Percentiles rank a stretch among this genome's conserved stretches.
phyloP scores from a whole-genome alignment of 208 protist species.

The Acanthamoeba triangularis region DNA sequence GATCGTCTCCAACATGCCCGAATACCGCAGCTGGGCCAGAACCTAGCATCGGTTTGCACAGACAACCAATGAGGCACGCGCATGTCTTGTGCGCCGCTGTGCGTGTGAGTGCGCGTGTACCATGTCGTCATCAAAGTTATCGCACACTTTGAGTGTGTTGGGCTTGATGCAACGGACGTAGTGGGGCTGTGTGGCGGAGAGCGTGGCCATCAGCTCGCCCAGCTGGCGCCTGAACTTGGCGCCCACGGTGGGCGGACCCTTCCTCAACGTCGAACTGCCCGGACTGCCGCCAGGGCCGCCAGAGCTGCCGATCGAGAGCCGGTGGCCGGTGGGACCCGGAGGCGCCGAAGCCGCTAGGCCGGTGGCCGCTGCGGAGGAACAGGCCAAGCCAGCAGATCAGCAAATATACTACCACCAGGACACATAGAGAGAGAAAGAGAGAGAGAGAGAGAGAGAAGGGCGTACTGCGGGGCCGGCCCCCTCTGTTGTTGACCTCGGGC shows the following conservation, averaged over 20 bases:
- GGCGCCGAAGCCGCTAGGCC: no score
- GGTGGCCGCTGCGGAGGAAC: no score
- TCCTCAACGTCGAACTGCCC: not conserved
- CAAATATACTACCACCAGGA: no score
- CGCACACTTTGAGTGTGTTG: conserved; percentile 78
- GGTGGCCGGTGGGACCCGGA: no score
- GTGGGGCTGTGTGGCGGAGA: conserved; percentile 87
- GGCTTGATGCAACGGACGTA: conserved; percentile 90
- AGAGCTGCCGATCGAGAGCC: no score
- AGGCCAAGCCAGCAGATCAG: no score
- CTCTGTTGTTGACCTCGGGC: not conserved
- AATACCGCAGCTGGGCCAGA: conserved; percentile 82
- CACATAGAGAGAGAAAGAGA: no score
- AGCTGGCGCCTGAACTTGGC: conserved; percentile 83
- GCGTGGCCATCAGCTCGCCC: conserved; percentile 86
- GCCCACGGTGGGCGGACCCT: conserved; percentile 56
- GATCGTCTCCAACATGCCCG: conserved; percentile 83
- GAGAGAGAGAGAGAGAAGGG: no score
- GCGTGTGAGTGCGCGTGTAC: not conserved
- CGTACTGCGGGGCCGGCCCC: not conserved
- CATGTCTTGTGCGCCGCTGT: not conserved
- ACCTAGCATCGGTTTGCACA: not conserved
- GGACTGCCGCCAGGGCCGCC: not conserved
- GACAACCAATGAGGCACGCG: not conserved
- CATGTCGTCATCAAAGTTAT: conserved; percentile 69